These are phyloP conservation scores for Kalaharituber pfeilii DNA, from an alignment of 2,329 filamentous ascomycete species.

Conservation along the genomic window DNA sequence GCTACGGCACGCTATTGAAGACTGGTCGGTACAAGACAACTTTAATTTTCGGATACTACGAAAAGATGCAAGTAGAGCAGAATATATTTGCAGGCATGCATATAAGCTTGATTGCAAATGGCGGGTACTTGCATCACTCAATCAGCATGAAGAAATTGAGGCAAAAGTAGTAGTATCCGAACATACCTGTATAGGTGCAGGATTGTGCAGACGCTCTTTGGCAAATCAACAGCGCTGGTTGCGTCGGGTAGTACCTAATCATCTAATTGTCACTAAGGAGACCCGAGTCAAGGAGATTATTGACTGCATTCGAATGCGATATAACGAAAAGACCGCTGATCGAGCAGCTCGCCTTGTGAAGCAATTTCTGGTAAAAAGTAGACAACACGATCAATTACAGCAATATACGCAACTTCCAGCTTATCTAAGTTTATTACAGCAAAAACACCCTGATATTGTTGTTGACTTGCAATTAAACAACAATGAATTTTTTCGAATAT, in stretches of 20 bases:
- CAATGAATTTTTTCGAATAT: slow-evolving; percentile 1
- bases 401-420: slow-evolving; percentile 3
- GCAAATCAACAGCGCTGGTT: slow-evolving; percentile 2
- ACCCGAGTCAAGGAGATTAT: slow-evolving; percentile 1
- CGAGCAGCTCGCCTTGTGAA: slow-evolving; percentile 2
- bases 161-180: neutral
- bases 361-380: neutral
- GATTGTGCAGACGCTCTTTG: neutral
- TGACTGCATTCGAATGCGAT: slow-evolving; percentile 1
- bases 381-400: slow-evolving; percentile 1
- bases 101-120: too few relatives aligned
- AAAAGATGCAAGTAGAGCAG: too few relatives aligned
- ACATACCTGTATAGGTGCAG: neutral
- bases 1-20: neutral
- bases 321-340: slow-evolving; percentile 1
- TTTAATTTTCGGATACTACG: too few relatives aligned
- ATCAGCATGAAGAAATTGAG: neutral
- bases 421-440: slow-evolving; percentile 1
- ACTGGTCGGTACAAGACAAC: neutral
- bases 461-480: neutral
- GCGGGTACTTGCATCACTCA: neutral
- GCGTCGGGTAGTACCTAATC: neutral
- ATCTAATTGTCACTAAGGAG: neutral
- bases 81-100: neutral
- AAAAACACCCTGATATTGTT: neutral